phyloP scores from a whole-genome alignment of 2,329 filamentous ascomycete species.

The Tolypocladium ovalisporum region DNA sequence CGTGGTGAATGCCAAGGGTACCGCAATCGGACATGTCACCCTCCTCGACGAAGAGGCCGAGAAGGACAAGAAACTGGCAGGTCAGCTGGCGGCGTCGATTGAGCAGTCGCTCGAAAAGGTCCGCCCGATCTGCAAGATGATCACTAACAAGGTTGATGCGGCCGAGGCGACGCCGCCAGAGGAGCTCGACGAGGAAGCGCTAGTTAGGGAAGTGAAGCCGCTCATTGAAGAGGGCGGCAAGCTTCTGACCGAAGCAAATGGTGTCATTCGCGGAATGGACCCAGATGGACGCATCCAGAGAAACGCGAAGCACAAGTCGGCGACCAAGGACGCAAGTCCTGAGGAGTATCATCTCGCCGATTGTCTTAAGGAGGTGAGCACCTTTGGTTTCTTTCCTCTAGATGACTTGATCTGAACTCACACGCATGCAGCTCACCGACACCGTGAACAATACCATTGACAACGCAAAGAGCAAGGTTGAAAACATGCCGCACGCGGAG shows the following conservation, averaged over 20 bases:
- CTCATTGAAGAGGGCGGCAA: slow-evolving; percentile 77
- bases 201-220: slow-evolving; percentile 78
- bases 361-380: slow-evolving; percentile 62
- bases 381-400: too few species aligned
- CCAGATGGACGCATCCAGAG: slow-evolving; percentile 78
- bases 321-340: slow-evolving; percentile 51
- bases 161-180: slow-evolving; percentile 75
- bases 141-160: slow-evolving; percentile 71
- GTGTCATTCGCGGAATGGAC: slow-evolving; percentile 76
- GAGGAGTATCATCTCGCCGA: slow-evolving; percentile 83
- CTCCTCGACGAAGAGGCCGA: slow-evolving; percentile 51
- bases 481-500: slow-evolving; percentile 89
- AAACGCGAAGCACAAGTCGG: slow-evolving; percentile 73
- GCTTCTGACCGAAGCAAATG: slow-evolving; percentile 79
- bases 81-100: slow-evolving; percentile 62
- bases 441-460: slow-evolving; percentile 77
- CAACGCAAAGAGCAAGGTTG: slow-evolving; percentile 76
- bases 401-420: too few species aligned
- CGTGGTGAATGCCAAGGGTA: slow-evolving; percentile 58
- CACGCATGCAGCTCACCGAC: slow-evolving; percentile 50
- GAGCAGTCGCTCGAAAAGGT: slow-evolving; percentile 74
- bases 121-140: slow-evolving; percentile 76
- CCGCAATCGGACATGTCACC: slow-evolving; percentile 56
- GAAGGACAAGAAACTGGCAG: slow-evolving; percentile 65
- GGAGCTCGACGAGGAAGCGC: slow-evolving; percentile 79